A percentile compares a stretch with the other conserved stretches of the same genome.
Conservation (phyloP, 495 filamentous ascomycete species). For the Penicillium cinerascens region DNA sequence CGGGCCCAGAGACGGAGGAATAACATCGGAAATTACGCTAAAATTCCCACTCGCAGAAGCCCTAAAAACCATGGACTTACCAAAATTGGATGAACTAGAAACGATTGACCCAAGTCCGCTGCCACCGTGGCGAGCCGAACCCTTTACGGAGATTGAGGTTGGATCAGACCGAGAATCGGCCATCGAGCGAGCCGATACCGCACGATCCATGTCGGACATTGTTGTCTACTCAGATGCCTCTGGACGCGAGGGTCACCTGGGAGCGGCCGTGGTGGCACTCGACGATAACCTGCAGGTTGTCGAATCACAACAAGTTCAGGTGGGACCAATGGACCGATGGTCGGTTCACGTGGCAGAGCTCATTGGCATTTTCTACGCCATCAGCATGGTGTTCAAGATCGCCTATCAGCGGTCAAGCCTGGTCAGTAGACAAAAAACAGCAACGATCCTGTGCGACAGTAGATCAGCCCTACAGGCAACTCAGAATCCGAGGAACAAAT, state of each 20-base stretch:
- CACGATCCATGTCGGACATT: conserved; percentile 6
- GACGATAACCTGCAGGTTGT: not conserved
- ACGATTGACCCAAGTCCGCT: conserved; percentile 20
- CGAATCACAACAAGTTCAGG: conserved; percentile 17
- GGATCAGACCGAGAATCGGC: conserved; percentile 18
- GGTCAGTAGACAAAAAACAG: not conserved
- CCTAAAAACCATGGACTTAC: not conserved
- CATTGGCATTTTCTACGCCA: conserved; percentile 19
- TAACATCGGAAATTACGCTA: not conserved
- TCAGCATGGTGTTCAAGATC: conserved; percentile 14
- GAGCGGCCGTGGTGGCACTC: conserved; percentile 7
- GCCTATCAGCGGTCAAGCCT: not conserved
- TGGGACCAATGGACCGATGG: too few relatives aligned
- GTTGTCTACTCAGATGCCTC: conserved; percentile 14
- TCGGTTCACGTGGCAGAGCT: conserved; percentile 24
- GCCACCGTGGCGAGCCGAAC: conserved; percentile 17
- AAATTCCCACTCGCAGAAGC: not conserved
- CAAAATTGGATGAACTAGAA: conserved; percentile 15
- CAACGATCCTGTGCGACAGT: conserved; percentile 16
- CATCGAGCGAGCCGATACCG: conserved; percentile 10
- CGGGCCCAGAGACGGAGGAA: not conserved
- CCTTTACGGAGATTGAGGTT: conserved; percentile 22
- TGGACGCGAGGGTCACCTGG: conserved; percentile 8
- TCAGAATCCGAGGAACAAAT: conserved; percentile 13
- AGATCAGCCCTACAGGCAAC: conserved; percentile 20